phyloP scores from a whole-genome alignment of 495 filamentous ascomycete genomes.

The Trichocladium antarcticum region DNA sequence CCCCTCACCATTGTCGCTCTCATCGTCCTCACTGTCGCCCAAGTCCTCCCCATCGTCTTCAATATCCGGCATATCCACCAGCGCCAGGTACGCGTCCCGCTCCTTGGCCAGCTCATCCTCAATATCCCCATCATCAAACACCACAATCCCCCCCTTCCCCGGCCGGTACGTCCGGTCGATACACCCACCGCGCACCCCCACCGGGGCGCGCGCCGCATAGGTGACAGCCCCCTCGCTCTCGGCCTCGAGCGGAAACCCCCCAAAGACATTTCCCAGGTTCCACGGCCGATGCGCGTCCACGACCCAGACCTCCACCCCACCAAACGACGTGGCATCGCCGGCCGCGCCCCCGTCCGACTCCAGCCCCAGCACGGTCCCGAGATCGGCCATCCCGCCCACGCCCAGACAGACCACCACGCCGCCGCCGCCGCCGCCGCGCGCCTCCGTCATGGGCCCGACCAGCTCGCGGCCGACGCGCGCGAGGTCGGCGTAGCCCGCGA shows the following conservation, averaged over 20 bases:
- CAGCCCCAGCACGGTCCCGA: slow-evolving; percentile 62
- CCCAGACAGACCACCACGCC: slow-evolving; percentile 88
- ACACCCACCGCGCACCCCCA: slow-evolving; percentile 49
- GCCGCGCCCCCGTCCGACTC: slow-evolving; percentile 46
- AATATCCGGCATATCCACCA: slow-evolving; percentile 82
- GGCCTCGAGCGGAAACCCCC: slow-evolving; percentile 47
- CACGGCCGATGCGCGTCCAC: slow-evolving; percentile 85
- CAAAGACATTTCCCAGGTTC: slow-evolving; percentile 92
- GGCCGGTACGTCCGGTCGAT: slow-evolving; percentile 60
- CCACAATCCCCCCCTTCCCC: slow-evolving; percentile 73
- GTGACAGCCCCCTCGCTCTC: slow-evolving; percentile 37
- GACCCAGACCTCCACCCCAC: slow-evolving; percentile 85
- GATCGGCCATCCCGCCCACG: slow-evolving; percentile 79
- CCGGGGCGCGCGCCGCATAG: slow-evolving; percentile 39
- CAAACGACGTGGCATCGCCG: slow-evolving; percentile 44
- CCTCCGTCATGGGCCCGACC: slow-evolving; percentile 70
- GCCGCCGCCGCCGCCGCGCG: slow-evolving; percentile 68
- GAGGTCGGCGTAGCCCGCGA: slow-evolving; percentile 86
- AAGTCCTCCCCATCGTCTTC: slow-evolving; percentile 56
- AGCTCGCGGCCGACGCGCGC: slow-evolving; percentile 62
- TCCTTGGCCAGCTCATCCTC: slow-evolving; percentile 71
- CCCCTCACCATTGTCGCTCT: slow-evolving; percentile 27
- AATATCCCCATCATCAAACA: slow-evolving; percentile 94
- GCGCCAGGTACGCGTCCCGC: slow-evolving; percentile 65
- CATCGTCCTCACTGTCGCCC: slow-evolving; percentile 37